Percentiles rank a stretch among this genome's conserved stretches.
Evolutionary conservation across 2,329 filamentous ascomycete species (phyloP).

Genomic region (Diaporthe humulicola): DNA sequence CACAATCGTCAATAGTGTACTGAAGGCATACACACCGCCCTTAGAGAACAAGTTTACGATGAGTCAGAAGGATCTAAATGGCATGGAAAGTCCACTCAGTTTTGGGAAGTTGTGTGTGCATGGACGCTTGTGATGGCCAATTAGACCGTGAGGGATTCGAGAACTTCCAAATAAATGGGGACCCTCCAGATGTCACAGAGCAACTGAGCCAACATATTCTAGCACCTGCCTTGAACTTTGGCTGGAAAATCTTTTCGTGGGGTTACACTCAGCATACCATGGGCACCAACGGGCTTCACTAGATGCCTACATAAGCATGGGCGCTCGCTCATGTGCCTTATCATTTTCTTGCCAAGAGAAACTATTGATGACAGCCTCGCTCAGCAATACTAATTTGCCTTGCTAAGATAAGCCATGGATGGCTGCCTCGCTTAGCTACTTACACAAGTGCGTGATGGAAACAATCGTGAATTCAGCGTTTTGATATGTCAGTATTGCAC

Average conservation of each 20-base stretch:
- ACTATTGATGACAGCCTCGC: background rate
- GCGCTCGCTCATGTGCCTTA: background rate
- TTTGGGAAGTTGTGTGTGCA: background rate
- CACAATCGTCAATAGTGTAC: background rate
- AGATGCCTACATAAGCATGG: background rate
- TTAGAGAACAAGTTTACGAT: background rate
- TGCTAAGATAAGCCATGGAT: background rate
- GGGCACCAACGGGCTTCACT: background rate
- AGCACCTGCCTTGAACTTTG: background rate
- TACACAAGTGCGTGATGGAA: background rate
- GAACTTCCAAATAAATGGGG: background rate
- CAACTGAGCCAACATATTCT: background rate
- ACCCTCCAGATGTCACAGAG: background rate
- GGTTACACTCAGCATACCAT: background rate
- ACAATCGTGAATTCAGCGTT: background rate
- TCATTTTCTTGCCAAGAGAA: background rate
- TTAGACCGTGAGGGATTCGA: background rate
- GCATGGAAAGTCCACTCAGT: background rate
- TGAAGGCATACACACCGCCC: background rate
- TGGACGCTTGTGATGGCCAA: background rate
- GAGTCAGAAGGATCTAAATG: background rate
- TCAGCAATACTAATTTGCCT: background rate
- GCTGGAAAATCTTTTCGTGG: background rate
- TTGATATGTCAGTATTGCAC: background rate
- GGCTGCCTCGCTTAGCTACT: background rate